Base-by-base conservation (phyloP, 306 rosid genomes). In the Carpinus fangiana region DNA sequence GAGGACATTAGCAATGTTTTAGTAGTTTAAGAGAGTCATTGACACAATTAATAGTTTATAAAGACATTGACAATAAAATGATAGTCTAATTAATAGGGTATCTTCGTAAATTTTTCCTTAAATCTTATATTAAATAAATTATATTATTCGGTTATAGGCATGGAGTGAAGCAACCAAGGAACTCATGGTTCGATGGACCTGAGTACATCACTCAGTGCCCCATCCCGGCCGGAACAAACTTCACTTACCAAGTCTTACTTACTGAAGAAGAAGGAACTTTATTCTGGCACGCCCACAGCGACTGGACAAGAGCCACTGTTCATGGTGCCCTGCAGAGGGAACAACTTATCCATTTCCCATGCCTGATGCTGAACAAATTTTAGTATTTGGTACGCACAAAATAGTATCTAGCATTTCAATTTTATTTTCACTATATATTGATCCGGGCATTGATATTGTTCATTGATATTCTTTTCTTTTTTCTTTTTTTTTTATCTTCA, bases 301-400 rank as follows among this genome's bases (percentile, higher is more conserved):
- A 66, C 41, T 66, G 72, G 72, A 36, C 72, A 3, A 66, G 72
- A 9, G 47, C 72, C 20, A 36, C 51, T 1, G 51, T 66, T 0
- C 72, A 66, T 38, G 72, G 72, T 1, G 72, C 72, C 21, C 72
- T 4, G 72, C 72, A 36, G 72, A 66, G 72, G 72, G 72, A 66
- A 66, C 28, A 41, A 38, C 72, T 17, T 66, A 66, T 41, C 72
- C 72, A 36, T 66, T 66, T 66, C 72, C 72, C 26, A 10, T 38
- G 72, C 72, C 72, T 4, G 72, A 66, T 18, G 72, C 0, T 38
- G 72, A 66, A 38, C 72, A 66, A 66, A 13, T 38, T n/a, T 36
- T 66, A 66, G 51, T 66, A 18, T 41, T 66, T 41, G 72, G 72
- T 66, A 66, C 4, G 48, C 4, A 17, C 26, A 23, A 23, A 23